These are phyloP conservation scores for Leersia perrieri DNA, from an alignment of 176 grass and related monocot genomes.

Conservation along the genomic window DNA sequence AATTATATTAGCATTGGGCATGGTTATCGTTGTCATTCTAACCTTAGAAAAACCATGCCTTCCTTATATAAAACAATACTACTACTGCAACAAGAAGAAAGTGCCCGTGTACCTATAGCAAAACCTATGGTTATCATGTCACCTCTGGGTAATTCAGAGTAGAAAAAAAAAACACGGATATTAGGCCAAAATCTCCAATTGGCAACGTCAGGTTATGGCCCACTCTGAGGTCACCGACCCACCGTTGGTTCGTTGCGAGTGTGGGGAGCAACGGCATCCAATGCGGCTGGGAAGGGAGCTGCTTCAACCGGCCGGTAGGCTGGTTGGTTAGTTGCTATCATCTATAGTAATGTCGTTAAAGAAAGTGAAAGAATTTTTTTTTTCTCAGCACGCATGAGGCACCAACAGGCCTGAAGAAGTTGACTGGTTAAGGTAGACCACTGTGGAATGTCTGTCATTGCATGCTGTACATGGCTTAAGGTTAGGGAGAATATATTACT, in stretches of 20 bases:
- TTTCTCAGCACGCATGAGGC: neutral
- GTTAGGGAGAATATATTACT: neutral
- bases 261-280: constrained; percentile 8
- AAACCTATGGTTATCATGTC: neutral
- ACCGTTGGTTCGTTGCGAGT: constrained; percentile 1
- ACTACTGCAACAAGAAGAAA: neutral
- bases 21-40: neutral
- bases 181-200: neutral
- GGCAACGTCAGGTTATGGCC: constrained; percentile 26
- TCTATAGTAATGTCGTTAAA: neutral
- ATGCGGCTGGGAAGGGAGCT: neutral
- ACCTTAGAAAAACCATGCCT: neutral
- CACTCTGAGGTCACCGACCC: constrained; percentile 14
- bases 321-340: neutral
- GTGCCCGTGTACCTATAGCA: constrained; percentile 14
- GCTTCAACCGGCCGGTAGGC: neutral
- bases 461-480: neutral
- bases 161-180: neutral
- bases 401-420: neutral
- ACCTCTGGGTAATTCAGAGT: constrained; percentile 17
- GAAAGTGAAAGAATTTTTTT: neutral
- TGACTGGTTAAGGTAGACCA: neutral
- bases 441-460: neutral
- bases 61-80: neutral
- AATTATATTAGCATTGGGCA: neutral